Base-by-base conservation (phyloP, 192 early-diverging fungal genomes). In the Thamnidium elegans region DNA sequence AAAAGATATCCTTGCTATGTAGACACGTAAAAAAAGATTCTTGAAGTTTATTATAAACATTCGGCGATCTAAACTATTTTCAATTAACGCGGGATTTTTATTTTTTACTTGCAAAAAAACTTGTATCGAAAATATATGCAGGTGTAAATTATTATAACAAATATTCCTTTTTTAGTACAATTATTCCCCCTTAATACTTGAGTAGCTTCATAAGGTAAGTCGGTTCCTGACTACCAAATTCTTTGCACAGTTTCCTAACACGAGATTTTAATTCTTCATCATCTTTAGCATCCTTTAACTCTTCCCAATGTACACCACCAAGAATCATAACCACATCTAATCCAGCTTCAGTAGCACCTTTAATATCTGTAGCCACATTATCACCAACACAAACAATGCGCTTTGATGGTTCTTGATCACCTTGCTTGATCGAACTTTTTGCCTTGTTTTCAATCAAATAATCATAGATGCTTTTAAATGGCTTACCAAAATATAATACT, bases 401-500 rank as follows among this genome's bases (percentile, higher is more conserved):
- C 26, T 59, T 19, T 20, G 61, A 36, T 1, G 11, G 26, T 30
- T 55, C 26, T 3, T 3, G 2, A 30, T 64, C 31, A 1, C 11
- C 30, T 4, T 47, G 13, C 42, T 55, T 50, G 21, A 43, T 54
- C 4, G 60, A 34, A 17, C 17, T 32, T 50, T 17, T 47, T 17
- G 62, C 30, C 14, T 52, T 53, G 51, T 64, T 53, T 21, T 55
- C 32, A 6, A 64, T 4, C 14, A 73, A 20, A 36, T 56, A 68
- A 10, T 63, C 36, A 43, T 73, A 73, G 26, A 73, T 68, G 42
- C 68, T 70, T 15, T 42, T 36, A 39, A 50, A 64, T 4, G 72
- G 72, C 20, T 73, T 73, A 44, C 72, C 72, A 68, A 73, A 73
- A 43, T 67, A 67, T 3, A 73, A 32, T 10, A 73, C 72, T 17